Evolutionary conservation across 768 basidiomycete genomes (phyloP).

Genomic region (Boletus rufocinnamomeus): DNA sequence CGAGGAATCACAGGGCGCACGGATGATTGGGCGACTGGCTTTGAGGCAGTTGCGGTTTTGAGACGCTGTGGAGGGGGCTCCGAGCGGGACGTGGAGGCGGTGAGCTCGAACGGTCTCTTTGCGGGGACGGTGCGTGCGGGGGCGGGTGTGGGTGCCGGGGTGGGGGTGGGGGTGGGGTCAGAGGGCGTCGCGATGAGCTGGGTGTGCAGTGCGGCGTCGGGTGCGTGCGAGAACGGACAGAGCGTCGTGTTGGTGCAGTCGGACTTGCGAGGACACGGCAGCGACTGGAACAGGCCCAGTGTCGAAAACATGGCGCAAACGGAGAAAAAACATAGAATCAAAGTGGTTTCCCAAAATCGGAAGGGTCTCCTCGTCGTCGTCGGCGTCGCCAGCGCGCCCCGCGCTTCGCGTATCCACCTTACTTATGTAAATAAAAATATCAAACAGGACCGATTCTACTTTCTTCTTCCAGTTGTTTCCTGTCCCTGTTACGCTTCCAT

Average conservation of each 20-base stretch:
- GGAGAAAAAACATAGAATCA: not conserved
- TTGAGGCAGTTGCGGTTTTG: conserved; percentile 47
- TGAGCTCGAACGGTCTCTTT: conserved; percentile 47
- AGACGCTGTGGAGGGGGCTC: conserved; percentile 70
- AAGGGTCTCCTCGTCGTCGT: not conserved
- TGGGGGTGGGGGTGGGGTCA: conserved; percentile 7
- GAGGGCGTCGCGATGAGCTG: conserved; percentile 18
- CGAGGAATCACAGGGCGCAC: conserved; percentile 13
- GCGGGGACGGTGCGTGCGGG: conserved; percentile 40
- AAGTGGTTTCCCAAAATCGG: too few species aligned
- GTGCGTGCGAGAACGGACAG: conserved; percentile 70
- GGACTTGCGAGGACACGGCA: conserved; percentile 58
- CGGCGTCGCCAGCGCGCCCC: not conserved
- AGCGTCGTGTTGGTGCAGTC: conserved; percentile 47
- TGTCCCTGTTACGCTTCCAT: not conserved
- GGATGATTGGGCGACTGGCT: conserved; percentile 42
- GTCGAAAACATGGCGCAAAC: conserved; percentile 59
- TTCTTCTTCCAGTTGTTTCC: too few species aligned
- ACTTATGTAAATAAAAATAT: too few species aligned
- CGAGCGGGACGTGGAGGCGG: conserved; percentile 20
- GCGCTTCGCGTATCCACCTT: too few species aligned
- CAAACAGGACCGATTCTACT: not conserved
- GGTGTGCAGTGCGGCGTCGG: conserved; percentile 37
- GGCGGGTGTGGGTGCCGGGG: not conserved
- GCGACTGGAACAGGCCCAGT: conserved; percentile 53